Conservation (phyloP, 148 eudicot species). For the Vaccinium corymbosum region DNA sequence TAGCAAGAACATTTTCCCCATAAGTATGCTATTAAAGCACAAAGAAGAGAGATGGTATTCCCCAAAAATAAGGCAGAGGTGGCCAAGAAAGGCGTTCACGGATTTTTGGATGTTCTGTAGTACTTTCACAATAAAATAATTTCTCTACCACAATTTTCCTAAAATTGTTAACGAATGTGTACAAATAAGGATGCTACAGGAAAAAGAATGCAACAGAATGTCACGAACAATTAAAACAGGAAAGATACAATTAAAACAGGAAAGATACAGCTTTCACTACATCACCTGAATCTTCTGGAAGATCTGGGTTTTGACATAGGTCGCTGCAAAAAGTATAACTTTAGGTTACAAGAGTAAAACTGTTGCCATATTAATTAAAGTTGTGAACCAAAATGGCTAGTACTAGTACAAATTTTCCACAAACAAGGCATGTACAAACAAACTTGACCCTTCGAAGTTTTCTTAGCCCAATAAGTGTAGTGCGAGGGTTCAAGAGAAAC, state of each 20-base stretch:
- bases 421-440: constrained; percentile 6
- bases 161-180: neutral
- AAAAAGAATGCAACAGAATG: neutral
- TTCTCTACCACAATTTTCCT: neutral
- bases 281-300: constrained; percentile 22
- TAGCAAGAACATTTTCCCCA: neutral
- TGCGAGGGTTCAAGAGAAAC: neutral
- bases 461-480: neutral
- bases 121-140: neutral
- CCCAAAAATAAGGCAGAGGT: neutral
- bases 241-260: constrained; percentile 12
- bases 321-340: constrained; percentile 38
- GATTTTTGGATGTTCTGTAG: neutral
- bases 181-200: neutral
- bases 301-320: constrained; percentile 33
- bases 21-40: neutral
- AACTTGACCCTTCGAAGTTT: neutral
- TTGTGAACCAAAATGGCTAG: neutral
- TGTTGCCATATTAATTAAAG: neutral
- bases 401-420: neutral
- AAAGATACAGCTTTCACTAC: constrained; percentile 27
- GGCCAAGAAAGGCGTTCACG: neutral
- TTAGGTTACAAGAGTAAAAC: neutral
- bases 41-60: neutral
- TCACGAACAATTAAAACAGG: neutral